phyloP scores from a whole-genome alignment of 2,329 filamentous ascomycete genomes.

The Diaporthe citriasiana region DNA sequence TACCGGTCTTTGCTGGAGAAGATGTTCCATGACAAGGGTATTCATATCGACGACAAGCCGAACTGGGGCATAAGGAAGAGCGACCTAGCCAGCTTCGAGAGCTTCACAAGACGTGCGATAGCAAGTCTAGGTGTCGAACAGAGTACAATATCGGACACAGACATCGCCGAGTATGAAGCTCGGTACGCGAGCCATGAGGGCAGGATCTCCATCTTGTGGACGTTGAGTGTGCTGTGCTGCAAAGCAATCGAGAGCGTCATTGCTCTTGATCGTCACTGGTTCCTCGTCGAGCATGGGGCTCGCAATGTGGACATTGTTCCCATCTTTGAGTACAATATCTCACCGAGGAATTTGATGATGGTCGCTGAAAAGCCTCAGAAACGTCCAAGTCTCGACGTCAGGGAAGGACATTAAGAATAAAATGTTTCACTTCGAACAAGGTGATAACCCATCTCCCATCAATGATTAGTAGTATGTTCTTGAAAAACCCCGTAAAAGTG shows the following conservation, averaged over 20 bases:
- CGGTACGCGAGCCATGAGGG: slow-evolving; percentile 46
- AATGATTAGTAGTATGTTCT: too few species aligned
- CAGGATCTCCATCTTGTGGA: slow-evolving; percentile 52
- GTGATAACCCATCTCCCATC: too few species aligned
- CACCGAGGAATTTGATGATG: slow-evolving; percentile 48
- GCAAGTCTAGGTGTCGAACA: slow-evolving; percentile 44
- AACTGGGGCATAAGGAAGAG: slow-evolving; percentile 52
- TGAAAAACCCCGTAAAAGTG: too few species aligned
- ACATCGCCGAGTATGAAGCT: slow-evolving; percentile 47
- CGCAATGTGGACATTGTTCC: slow-evolving; percentile 46
- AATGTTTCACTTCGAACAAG: too few species aligned
- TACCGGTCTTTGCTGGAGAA: slow-evolving; percentile 39
- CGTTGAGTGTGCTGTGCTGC: slow-evolving; percentile 51
- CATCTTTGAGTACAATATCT: slow-evolving; percentile 48
- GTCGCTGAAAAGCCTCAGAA: slow-evolving; percentile 45
- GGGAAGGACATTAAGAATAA: not conserved
- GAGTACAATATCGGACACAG: slow-evolving; percentile 41
- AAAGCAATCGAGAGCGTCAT: slow-evolving; percentile 52
- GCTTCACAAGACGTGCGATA: slow-evolving; percentile 49
- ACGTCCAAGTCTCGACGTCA: not conserved
- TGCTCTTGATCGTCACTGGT: slow-evolving; percentile 51
- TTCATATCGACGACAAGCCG: slow-evolving; percentile 43
- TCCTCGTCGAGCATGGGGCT: slow-evolving; percentile 47
- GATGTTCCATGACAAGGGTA: slow-evolving; percentile 45
- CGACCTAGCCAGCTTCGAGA: slow-evolving; percentile 47